These are phyloP conservation scores for Trichoderma sp. DNA, from an alignment of 2,329 filamentous ascomycete genomes.

Conservation along the genomic window DNA sequence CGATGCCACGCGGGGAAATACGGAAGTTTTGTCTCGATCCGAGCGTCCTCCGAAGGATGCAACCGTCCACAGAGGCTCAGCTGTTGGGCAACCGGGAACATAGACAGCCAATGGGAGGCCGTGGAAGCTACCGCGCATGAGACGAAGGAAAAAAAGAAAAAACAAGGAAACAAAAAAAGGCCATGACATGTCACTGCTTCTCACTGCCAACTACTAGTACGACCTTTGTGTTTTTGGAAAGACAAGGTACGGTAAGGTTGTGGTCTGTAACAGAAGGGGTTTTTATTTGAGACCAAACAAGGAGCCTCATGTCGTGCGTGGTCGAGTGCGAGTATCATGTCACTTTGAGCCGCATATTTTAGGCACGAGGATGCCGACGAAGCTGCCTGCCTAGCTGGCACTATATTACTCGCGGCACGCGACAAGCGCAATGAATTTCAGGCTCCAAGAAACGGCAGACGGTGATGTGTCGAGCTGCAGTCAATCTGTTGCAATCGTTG, in stretches of 20 bases:
- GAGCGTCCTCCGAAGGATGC: slow-evolving; percentile 2
- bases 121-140: neutral
- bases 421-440: neutral
- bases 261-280: neutral
- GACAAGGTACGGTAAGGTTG: neutral
- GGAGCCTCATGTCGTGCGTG: neutral
- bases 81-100: neutral
- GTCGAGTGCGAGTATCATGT: neutral
- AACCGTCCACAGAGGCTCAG: neutral
- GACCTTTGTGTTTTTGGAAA: neutral
- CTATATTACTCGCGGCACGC: neutral
- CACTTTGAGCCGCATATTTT: neutral
- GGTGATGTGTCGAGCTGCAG: neutral
- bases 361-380: neutral
- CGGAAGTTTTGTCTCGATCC: neutral
- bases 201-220: neutral
- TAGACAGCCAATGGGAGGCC: neutral
- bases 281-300: neutral
- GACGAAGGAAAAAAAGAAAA: neutral
- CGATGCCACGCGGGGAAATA: neutral
- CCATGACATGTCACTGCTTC: neutral
- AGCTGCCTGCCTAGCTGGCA: neutral
- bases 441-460: neutral
- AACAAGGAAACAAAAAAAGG: neutral
- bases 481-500: neutral